Conservation (phyloP, 176 grass and related monocot species). For the Oropetium thomaeum region DNA sequence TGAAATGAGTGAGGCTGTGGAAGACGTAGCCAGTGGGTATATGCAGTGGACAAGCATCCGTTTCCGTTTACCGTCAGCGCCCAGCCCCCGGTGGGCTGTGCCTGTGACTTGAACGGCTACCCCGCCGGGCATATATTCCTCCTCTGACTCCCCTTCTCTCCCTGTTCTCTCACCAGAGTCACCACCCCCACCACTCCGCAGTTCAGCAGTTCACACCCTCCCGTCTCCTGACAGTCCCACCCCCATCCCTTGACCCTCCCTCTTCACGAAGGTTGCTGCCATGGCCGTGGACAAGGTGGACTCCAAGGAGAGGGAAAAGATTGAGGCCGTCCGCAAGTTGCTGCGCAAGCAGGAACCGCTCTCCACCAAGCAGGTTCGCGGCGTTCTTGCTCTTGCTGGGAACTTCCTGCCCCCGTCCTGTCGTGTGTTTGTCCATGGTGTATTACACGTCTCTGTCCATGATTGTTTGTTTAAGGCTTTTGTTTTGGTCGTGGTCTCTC, state of each 20-base stretch:
- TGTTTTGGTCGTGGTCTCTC: not conserved
- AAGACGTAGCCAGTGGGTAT: too few species aligned
- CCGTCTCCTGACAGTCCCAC: not conserved
- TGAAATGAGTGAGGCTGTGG: not conserved
- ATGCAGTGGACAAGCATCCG: slow-evolving; percentile 4
- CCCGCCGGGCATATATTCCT: slow-evolving; percentile 35
- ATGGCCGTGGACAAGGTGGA: slow-evolving; percentile 84
- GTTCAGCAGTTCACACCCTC: slow-evolving; percentile 9
- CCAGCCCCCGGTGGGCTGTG: not conserved
- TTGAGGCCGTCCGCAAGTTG: slow-evolving; percentile 74
- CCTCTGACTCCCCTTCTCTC: not conserved
- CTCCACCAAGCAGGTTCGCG: slow-evolving; percentile 69
- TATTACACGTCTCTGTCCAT: not conserved
- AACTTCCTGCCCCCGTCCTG: not conserved
- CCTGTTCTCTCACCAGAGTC: not conserved
- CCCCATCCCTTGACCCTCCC: not conserved
- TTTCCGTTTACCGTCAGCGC: slow-evolving; percentile 30
- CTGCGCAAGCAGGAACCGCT: slow-evolving; percentile 85
- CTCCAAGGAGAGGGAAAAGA: slow-evolving; percentile 60
- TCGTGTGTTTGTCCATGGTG: not conserved
- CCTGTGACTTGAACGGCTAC: slow-evolving; percentile 31
- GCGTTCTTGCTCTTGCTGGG: not conserved
- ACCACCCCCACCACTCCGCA: not conserved
- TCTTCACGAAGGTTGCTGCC: not conserved
- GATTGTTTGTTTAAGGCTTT: not conserved